Evolutionary conservation across 495 filamentous ascomycete genomes (phyloP), one percentile per base, ranked within the genome.

Genomic region (Hypoxylon intermedium): DNA sequence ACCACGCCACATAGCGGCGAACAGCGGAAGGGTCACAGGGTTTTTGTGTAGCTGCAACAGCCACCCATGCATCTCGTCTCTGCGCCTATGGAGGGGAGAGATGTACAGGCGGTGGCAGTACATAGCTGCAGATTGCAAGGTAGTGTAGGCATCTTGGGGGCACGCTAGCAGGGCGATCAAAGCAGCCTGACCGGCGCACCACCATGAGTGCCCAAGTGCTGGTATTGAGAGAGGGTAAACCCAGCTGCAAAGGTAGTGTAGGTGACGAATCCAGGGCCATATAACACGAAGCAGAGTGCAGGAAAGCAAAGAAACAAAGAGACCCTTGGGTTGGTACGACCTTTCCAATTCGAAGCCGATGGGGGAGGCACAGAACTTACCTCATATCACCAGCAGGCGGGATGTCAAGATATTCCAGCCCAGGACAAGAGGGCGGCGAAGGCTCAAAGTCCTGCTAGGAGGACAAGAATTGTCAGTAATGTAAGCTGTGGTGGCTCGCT

Each of bases 341-440:
- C 11, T 6, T 33, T 42, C 21, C 20, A 40, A 13, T 12, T 13
- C 6, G 21, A 6, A 38, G 33, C 33, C 30, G 48, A 26, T 44
- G 41, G 56, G 21, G 44, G 30, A 50, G 28, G 48, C 9, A 43
- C 12, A 30, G 3, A 40, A 76, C 77, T 65, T 63, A 79, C 75
- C 77, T 74, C 76, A 80, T 79, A 70, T 80, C 76, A 78, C 74
- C 63, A 63, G 74, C 63, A 26, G 72, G 65, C 44, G 72, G 73
- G 53, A 77, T 70, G 41, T 80, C 77, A 49, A 80, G 71, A 60
- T 79, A 80, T 60, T 77, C 76, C 65, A 80, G 72, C 74, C 75
- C 77, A 60, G 73, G 59, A 64, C 75, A 76, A 44, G 75, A 73
- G 54, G 72, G 69, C 67, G 77, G 71, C 70, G 77, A 76, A 70